Percentiles rank a stretch among this genome's conserved stretches.
Evolutionary conservation across 805 yeast genomes (phyloP).

Genomic region (Priceomyces melissophilus): DNA sequence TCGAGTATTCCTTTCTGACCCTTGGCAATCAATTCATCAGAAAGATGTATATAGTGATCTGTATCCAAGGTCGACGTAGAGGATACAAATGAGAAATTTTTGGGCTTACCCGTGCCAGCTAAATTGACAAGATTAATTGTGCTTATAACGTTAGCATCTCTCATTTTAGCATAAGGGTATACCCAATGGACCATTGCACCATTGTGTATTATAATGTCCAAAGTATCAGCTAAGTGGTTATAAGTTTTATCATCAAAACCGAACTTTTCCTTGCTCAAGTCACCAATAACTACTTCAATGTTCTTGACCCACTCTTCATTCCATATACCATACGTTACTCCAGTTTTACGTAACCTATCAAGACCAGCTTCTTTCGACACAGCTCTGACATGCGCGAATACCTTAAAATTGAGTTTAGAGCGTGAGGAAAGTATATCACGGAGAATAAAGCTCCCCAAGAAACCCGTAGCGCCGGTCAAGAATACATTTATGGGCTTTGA

Average conservation of each 20-base stretch:
- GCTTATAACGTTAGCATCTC: constrained; percentile 91
- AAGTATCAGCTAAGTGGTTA: constrained; percentile 49
- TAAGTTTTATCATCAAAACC: constrained; percentile 63
- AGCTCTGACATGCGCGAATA: constrained; percentile 92
- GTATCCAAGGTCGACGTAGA: constrained; percentile 93
- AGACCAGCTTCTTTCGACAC: constrained; percentile 62
- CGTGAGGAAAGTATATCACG: constrained; percentile 66
- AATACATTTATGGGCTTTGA: constrained; percentile 56
- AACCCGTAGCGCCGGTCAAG: constrained; percentile 95
- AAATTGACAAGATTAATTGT: constrained; percentile 80
- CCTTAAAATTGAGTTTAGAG: constrained; percentile 46
- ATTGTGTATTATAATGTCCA: constrained; percentile 88
- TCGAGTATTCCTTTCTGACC: constrained; percentile 78
- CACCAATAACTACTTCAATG: constrained; percentile 78
- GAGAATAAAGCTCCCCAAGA: constrained; percentile 86
- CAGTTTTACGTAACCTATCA: constrained; percentile 71
- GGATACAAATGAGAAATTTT: constrained; percentile 85
- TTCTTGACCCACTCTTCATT: constrained; percentile 52
- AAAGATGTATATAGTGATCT: constrained; percentile 70
- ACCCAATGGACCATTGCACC: constrained; percentile 99
- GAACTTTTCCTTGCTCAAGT: constrained; percentile 66
- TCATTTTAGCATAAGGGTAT: constrained; percentile 82
- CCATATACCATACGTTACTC: constrained; percentile 82
- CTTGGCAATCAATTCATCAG: constrained; percentile 62
- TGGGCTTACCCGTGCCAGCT: constrained; percentile 77